Evolutionary conservation across 768 basidiomycete species (phyloP).

Genomic region (Rhodosporidiobolus odoratus): DNA sequence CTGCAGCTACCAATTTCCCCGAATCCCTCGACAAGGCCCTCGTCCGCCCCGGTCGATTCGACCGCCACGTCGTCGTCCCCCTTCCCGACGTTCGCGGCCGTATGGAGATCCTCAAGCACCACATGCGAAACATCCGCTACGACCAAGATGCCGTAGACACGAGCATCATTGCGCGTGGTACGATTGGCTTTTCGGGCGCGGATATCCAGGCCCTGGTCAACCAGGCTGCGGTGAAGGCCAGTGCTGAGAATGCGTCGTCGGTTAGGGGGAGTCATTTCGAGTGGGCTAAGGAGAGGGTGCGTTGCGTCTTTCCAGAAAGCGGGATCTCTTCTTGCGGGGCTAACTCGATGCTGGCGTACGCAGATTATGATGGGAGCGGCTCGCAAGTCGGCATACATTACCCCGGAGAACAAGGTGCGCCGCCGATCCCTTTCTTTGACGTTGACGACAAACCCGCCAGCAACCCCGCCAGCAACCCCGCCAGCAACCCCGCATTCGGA

Average conservation of each 20-base stretch:
- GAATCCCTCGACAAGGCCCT: conserved; percentile 91
- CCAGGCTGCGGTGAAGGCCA: conserved; percentile 89
- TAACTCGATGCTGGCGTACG: too few species aligned
- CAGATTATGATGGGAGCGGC: conserved; percentile 95
- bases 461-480: too few species aligned
- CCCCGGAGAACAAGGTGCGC: conserved; percentile 64
- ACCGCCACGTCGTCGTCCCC: conserved; percentile 84
- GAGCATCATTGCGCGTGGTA: conserved; percentile 82
- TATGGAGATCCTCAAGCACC: conserved; percentile 85
- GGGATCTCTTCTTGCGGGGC: not conserved
- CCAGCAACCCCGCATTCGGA: too few species aligned
- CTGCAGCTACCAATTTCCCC: conserved; percentile 77
- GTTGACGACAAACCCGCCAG: too few species aligned
- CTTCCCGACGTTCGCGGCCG: conserved; percentile 89
- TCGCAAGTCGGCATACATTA: conserved; percentile 80
- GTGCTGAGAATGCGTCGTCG: conserved; percentile 68
- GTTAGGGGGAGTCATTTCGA: conserved; percentile 82
- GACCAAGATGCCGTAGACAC: conserved; percentile 67
- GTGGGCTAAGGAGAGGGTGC: conserved; percentile 77
- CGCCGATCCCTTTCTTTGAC: too few species aligned
- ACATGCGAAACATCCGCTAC: conserved; percentile 72
- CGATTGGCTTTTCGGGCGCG: conserved; percentile 92
- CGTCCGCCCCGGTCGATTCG: conserved; percentile 92
- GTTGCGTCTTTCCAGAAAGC: not conserved
- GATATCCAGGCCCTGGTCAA: conserved; percentile 97